Percentiles rank a stretch among this genome's conserved stretches.
Conservation (phyloP, 2,329 filamentous ascomycete species). For the Cercospora beticola region DNA sequence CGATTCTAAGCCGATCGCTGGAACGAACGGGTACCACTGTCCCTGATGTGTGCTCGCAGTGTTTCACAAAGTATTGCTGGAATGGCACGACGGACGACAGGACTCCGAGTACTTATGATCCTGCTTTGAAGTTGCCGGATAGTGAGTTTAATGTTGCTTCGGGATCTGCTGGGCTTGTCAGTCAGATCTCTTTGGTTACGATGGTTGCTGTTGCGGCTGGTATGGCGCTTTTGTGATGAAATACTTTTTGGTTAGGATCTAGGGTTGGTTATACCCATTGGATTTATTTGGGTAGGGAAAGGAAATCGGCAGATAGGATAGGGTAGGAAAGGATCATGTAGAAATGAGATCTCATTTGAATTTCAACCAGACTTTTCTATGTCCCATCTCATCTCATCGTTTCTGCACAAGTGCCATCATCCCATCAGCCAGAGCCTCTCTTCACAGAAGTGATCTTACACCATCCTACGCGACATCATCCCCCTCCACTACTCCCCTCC, state of each 20-base stretch:
- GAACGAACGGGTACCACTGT: conserved; percentile 66
- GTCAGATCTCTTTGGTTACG: conserved; percentile 3
- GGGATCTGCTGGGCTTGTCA: conserved; percentile 9
- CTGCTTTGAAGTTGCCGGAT: conserved; percentile 29
- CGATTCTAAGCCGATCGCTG: conserved; percentile 74
- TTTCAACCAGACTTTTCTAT: no score
- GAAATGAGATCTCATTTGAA: neutral
- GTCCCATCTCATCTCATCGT: no score
- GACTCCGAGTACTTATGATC: conserved; percentile 28
- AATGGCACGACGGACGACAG: conserved; percentile 63
- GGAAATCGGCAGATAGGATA: neutral
- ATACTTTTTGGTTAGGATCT: neutral
- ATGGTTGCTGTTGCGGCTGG: conserved; percentile 6
- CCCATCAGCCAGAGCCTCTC: no score
- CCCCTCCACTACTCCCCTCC: neutral
- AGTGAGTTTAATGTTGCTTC: conserved; percentile 16
- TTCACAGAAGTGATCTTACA: neutral
- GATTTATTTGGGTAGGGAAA: neutral
- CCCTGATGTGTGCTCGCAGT: conserved; percentile 70
- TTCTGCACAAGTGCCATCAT: neutral
- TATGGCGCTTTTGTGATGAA: conserved; percentile 5
- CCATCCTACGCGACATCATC: no score
- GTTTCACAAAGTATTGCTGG: conserved; percentile 89
- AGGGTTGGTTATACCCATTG: neutral
- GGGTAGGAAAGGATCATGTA: neutral